Percentiles rank a stretch among this genome's conserved stretches.
phyloP scores from a whole-genome alignment of 805 yeast genomes.

The Helenozyma baotianmanensis region DNA sequence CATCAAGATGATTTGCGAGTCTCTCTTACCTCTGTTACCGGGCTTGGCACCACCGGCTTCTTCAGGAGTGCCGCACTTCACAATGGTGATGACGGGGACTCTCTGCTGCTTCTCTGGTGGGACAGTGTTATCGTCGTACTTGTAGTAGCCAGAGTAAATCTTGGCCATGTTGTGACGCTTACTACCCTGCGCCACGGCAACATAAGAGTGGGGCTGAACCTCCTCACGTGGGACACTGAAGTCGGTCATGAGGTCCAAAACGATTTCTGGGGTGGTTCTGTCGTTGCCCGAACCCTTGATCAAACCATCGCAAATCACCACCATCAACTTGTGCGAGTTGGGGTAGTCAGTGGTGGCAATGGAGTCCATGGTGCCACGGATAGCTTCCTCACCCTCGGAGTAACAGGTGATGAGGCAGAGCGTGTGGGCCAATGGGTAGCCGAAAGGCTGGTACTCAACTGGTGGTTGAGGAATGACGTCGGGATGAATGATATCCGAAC shows the following conservation, averaged over 20 bases:
- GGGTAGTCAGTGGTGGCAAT: conserved; percentile 94
- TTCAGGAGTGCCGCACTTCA: conserved; percentile 83
- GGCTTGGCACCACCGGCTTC: conserved; percentile 66
- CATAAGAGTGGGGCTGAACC: conserved; percentile 80
- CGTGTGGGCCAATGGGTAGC: conserved; percentile 52
- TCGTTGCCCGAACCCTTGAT: conserved; percentile 94
- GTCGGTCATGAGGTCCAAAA: conserved; percentile 75
- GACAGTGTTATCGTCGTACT: conserved; percentile 71
- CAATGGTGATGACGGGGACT: conserved; percentile 73
- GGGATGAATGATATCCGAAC: conserved; percentile 60
- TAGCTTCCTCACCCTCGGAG: conserved; percentile 84
- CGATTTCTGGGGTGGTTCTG: conserved; percentile 83
- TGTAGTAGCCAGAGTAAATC: conserved; percentile 90
- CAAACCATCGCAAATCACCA: conserved; percentile 89
- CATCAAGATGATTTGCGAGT: conserved; percentile 88
- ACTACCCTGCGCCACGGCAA: conserved; percentile 90
- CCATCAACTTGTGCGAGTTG: conserved; percentile 83
- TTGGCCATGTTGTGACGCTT: conserved; percentile 98
- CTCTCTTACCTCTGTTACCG: conserved; percentile 95
- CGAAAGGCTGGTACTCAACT: conserved; percentile 75
- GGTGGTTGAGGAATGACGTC: conserved; percentile 92
- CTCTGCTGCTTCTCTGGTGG: conserved; percentile 80
- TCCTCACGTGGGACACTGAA: conserved; percentile 66
- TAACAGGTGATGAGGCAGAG: conserved; percentile 74
- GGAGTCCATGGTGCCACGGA: conserved; percentile 87